Percentiles rank a stretch among this genome's conserved stretches.
Conservation (phyloP, 2,329 filamentous ascomycete genomes). For the Chaetomiaceae sp. region DNA sequence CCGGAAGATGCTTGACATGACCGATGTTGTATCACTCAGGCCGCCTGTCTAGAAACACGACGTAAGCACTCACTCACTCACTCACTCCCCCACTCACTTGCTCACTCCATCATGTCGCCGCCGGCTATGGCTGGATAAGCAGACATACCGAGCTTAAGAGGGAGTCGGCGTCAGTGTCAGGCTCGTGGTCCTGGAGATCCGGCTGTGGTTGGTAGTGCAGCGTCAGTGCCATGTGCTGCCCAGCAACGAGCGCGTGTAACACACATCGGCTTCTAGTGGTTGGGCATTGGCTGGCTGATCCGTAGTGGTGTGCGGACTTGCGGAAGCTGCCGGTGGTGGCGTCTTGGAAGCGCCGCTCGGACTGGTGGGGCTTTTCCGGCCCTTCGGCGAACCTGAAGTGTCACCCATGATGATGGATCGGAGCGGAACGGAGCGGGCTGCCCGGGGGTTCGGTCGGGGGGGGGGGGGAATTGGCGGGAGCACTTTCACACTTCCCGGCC, state of each 20-base stretch:
- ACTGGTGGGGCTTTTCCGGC: not conserved
- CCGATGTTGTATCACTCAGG: slow-evolving; percentile 1
- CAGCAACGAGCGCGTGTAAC: not conserved
- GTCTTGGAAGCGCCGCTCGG: not conserved
- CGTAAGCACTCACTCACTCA: too few relatives aligned
- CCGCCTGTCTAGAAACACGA: not conserved
- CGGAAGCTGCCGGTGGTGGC: not conserved
- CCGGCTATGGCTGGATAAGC: not conserved
- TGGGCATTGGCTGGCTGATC: not conserved
- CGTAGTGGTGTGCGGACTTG: not conserved
- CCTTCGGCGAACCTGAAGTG: not conserved
- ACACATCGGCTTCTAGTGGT: not conserved
- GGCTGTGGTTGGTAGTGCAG: not conserved
- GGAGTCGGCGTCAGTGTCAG: not conserved
- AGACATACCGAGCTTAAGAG: not conserved
- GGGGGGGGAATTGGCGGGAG: too few relatives aligned
- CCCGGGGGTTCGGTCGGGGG: too few relatives aligned
- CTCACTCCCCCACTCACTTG: too few relatives aligned
- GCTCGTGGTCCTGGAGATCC: not conserved
- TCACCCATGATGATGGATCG: not conserved
- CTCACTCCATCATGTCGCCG: too few relatives aligned
- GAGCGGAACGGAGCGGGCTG: too few relatives aligned
- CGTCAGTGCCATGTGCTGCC: too few relatives aligned
- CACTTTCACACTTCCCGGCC: too few relatives aligned
- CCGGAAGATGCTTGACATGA: not conserved